phyloP scores from a whole-genome alignment of 2,329 filamentous ascomycete genomes.

The Colletotrichum truncatum region DNA sequence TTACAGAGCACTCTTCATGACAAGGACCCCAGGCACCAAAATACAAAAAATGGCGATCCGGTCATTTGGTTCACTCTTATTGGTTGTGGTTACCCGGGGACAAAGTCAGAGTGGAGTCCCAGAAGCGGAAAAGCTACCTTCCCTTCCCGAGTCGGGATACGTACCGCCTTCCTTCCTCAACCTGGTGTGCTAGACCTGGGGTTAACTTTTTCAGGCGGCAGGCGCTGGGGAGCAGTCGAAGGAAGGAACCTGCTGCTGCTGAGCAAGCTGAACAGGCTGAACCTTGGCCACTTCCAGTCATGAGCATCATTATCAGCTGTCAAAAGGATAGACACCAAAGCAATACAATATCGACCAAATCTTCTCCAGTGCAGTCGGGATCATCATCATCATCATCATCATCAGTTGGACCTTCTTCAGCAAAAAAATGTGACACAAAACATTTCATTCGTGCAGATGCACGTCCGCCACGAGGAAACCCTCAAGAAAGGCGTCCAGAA shows the following conservation, averaged over 20 bases:
- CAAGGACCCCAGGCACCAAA: slow-evolving; percentile 18
- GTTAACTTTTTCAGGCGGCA: background rate
- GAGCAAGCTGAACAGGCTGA: background rate
- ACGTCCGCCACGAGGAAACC: background rate
- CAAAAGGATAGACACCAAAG: too few species aligned
- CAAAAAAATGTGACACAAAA: slow-evolving; percentile 10
- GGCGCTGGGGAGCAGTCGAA: too few species aligned
- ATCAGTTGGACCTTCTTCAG: slow-evolving; percentile 4
- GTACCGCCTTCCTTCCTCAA: background rate
- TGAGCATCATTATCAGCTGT: too few species aligned
- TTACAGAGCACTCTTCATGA: background rate
- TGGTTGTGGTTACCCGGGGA: background rate
- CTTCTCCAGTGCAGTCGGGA: too few species aligned
- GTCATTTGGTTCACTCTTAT: slow-evolving; percentile 12
- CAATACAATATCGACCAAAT: too few species aligned
- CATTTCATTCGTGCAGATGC: background rate
- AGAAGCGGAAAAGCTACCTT: background rate
- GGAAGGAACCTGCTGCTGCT: background rate
- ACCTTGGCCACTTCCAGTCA: too few species aligned
- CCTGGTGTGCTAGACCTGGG: background rate
- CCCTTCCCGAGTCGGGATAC: background rate
- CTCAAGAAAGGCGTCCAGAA: background rate
- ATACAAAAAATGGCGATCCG: slow-evolving; percentile 6
- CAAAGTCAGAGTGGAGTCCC: background rate
- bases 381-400: too few species aligned